Conservation (phyloP, 805 yeast species). For the Yarrowia sp. region DNA sequence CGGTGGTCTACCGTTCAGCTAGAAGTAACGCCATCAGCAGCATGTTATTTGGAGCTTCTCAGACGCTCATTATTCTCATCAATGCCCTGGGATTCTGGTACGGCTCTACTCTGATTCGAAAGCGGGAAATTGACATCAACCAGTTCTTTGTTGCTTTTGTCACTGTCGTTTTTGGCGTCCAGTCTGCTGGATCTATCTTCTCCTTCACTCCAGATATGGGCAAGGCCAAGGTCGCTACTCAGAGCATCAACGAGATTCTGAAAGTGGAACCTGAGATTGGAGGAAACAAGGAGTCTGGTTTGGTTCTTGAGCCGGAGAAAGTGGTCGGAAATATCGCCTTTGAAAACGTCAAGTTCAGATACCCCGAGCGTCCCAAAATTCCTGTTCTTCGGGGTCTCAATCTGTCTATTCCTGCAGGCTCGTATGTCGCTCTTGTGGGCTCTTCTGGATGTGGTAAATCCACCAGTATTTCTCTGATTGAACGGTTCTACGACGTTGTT, state of each 20-base stretch:
- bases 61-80: constrained; percentile 43
- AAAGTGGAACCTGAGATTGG: constrained; percentile 38
- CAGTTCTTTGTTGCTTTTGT: constrained; percentile 42
- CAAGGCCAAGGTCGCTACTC: constrained; percentile 41
- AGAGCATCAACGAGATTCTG: constrained; percentile 37
- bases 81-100: constrained; percentile 45
- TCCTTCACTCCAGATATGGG: constrained; percentile 45
- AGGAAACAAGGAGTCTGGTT: constrained; percentile 19
- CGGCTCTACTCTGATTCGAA: constrained; percentile 40
- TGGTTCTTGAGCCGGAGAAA: constrained; percentile 31
- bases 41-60: constrained; percentile 40
- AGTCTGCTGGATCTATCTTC: constrained; percentile 42
- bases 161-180: constrained; percentile 43
- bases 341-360: constrained; percentile 56
- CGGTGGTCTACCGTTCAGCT: constrained; percentile 36
- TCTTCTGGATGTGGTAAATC: constrained; percentile 64
- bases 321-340: constrained; percentile 57
- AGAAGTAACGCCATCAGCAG: constrained; percentile 36
- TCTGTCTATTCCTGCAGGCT: constrained; percentile 47
- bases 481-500: constrained; percentile 51
- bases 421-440: constrained; percentile 64
- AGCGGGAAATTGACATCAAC: constrained; percentile 34
- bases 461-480: constrained; percentile 50
- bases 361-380: constrained; percentile 56
- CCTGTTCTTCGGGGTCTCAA: constrained; percentile 51